Evolutionary conservation across 345 rosid species (phyloP).

Genomic region (Aethionema arabicum): DNA sequence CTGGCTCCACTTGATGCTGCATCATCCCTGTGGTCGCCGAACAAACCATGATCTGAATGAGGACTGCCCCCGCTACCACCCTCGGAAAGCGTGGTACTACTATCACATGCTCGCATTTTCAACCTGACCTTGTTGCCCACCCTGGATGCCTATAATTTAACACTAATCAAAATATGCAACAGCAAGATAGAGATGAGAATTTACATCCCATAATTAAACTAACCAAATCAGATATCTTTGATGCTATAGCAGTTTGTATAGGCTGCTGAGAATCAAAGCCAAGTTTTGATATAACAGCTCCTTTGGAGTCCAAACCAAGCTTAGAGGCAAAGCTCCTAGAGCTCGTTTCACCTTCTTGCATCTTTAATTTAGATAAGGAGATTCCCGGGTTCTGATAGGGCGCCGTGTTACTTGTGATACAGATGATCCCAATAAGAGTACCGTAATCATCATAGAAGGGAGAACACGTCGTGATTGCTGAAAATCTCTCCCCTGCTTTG

Average conservation of each 20-base stretch:
- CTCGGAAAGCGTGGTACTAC: constrained; percentile 51
- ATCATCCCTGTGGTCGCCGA: constrained; percentile 77
- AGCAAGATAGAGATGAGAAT: constrained; percentile 22
- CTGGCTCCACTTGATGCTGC: constrained; percentile 84
- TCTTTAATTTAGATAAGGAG: constrained; percentile 38
- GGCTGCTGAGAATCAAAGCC: constrained; percentile 94
- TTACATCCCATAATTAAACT: constrained; percentile 39
- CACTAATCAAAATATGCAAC: constrained; percentile 38
- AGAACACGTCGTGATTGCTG: constrained; percentile 62
- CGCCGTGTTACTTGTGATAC: constrained; percentile 60
- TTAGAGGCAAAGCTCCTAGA: constrained; percentile 52
- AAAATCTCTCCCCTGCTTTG: constrained; percentile 65
- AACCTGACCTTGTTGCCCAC: constrained; percentile 86
- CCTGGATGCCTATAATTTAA: constrained; percentile 63
- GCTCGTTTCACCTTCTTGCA: constrained; percentile 51
- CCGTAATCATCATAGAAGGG: constrained; percentile 78
- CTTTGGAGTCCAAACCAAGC: constrained; percentile 36
- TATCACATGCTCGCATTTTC: constrained; percentile 61
- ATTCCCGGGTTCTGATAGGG: constrained; percentile 49
- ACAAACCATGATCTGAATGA: constrained; percentile 59
- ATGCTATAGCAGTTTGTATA: constrained; percentile 78
- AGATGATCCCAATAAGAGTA: constrained; percentile 70
- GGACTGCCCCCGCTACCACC: constrained; percentile 80
- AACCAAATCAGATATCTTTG: constrained; percentile 91
- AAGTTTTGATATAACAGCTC: constrained; percentile 57